Conservation (phyloP, 2,329 filamentous ascomycete species). For the Elsinoe necatrix region DNA sequence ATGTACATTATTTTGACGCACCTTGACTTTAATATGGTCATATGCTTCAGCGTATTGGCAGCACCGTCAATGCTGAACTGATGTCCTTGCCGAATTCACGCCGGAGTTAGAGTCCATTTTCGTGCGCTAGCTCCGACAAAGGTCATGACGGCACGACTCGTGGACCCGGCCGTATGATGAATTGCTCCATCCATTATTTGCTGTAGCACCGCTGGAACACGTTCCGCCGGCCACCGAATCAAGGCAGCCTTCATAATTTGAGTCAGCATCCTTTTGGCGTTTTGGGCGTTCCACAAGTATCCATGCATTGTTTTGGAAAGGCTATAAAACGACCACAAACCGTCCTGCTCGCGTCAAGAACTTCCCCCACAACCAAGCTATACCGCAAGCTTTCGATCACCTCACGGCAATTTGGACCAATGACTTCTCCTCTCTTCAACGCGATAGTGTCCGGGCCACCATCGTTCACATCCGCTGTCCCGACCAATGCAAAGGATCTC, state of each 20-base stretch:
- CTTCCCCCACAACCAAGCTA: background rate
- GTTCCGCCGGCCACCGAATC: background rate
- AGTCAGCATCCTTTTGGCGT: conserved; percentile 2
- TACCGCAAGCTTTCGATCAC: conserved; percentile 9
- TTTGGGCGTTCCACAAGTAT: background rate
- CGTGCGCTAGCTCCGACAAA: background rate
- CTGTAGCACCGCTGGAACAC: background rate
- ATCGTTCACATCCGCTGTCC: conserved; percentile 31
- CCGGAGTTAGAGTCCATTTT: background rate
- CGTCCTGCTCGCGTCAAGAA: background rate
- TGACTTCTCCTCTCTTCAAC: conserved; percentile 31
- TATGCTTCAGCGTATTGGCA: too few relatives aligned
- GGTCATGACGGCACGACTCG: background rate
- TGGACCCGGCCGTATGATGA: background rate
- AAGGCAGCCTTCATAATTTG: background rate
- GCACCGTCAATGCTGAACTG: too few relatives aligned
- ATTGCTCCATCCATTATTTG: background rate
- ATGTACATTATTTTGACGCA: background rate
- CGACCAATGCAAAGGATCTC: conserved; percentile 39
- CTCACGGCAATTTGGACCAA: conserved; percentile 24
- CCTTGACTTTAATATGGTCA: too few relatives aligned
- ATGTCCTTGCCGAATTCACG: background rate
- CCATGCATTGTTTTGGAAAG: conserved; percentile 2
- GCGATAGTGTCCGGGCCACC: conserved; percentile 35
- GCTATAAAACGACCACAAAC: background rate